phyloP scores from a whole-genome alignment of 805 yeast genomes.

The Myxozyma lipomycoides region DNA sequence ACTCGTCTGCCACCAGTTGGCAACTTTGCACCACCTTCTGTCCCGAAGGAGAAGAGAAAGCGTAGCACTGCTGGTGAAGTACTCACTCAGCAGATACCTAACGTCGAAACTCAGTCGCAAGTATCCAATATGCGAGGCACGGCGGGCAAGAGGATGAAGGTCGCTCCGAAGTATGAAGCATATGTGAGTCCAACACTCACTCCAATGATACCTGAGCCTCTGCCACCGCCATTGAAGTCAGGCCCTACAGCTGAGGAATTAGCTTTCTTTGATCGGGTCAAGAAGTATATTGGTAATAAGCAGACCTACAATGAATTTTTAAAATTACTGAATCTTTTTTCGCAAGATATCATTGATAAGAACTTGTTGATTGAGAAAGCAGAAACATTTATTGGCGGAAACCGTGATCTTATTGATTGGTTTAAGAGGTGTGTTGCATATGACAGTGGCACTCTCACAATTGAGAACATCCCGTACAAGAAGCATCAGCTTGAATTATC shows the following conservation, averaged over 20 bases:
- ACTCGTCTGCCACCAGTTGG: conserved; percentile 85
- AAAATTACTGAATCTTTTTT: conserved; percentile 78
- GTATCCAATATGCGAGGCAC: conserved; percentile 16
- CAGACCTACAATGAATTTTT: conserved; percentile 89
- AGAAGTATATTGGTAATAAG: conserved; percentile 80
- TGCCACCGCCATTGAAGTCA: conserved; percentile 49
- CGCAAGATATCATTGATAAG: conserved; percentile 86
- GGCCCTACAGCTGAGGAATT: conserved; percentile 75
- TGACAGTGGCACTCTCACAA: conserved; percentile 76
- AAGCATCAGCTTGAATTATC: conserved; percentile 89
- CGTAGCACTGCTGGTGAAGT: conserved; percentile 14
- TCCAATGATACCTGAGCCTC: conserved; percentile 84
- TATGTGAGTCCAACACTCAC: conserved; percentile 60
- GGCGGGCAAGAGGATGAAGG: conserved; percentile 21
- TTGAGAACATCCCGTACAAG: conserved; percentile 81
- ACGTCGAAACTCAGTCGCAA: conserved; percentile 7
- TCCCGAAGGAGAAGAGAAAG: conserved; percentile 33
- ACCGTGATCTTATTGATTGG: conserved; percentile 79
- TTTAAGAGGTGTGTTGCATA: conserved; percentile 88
- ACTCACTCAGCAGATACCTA: background rate
- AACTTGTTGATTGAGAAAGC: conserved; percentile 76
- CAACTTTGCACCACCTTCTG: conserved; percentile 63
- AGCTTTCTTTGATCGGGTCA: conserved; percentile 85
- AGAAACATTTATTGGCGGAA: conserved; percentile 78
- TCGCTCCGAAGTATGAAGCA: conserved; percentile 21